These are phyloP conservation scores for Parathielavia hyrcaniae DNA, from an alignment of 495 filamentous ascomycete species.

Conservation along the genomic window DNA sequence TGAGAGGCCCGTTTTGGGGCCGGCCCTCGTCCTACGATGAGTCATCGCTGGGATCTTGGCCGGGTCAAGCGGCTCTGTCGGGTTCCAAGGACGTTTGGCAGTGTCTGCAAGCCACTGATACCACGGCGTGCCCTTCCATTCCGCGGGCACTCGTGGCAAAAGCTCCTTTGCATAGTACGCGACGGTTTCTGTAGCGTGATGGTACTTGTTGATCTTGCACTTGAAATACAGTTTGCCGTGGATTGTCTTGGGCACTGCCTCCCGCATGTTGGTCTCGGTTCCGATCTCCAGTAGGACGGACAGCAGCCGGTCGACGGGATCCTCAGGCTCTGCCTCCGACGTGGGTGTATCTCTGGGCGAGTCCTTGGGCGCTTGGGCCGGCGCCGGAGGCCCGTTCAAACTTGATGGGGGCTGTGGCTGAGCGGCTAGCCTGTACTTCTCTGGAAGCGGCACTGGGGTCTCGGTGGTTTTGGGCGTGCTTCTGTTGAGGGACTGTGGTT, in stretches of 20 bases:
- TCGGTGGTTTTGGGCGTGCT: slow-evolving; percentile 15
- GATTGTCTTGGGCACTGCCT: slow-evolving; percentile 10
- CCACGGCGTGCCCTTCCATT: slow-evolving; percentile 29
- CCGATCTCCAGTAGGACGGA: slow-evolving; percentile 18
- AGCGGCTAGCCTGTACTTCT: slow-evolving; percentile 11
- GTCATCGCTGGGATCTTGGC: slow-evolving; percentile 28
- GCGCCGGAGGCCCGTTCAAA: background rate
- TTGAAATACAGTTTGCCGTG: slow-evolving; percentile 28
- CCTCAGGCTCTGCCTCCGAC: background rate
- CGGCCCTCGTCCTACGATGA: slow-evolving; percentile 27
- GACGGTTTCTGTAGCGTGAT: slow-evolving; percentile 23
- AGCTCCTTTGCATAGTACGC: slow-evolving; percentile 34
- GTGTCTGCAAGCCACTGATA: slow-evolving; percentile 27
- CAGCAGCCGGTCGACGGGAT: slow-evolving; percentile 17
- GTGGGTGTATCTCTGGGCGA: slow-evolving; percentile 2
- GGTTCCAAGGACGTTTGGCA: slow-evolving; percentile 18
- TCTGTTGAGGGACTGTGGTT: slow-evolving; percentile 6
- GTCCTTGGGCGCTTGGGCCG: background rate
- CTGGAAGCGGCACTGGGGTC: slow-evolving; percentile 19
- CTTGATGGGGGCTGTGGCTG: slow-evolving; percentile 1
- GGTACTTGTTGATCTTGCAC: slow-evolving; percentile 32
- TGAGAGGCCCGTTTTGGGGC: background rate
- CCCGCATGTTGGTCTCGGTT: slow-evolving; percentile 12
- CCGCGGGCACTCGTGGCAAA: slow-evolving; percentile 24
- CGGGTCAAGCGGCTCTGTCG: slow-evolving; percentile 19